Evolutionary conservation across 2,329 filamentous ascomycete genomes (phyloP).

Genomic region (Colletotrichum zoysiae): DNA sequence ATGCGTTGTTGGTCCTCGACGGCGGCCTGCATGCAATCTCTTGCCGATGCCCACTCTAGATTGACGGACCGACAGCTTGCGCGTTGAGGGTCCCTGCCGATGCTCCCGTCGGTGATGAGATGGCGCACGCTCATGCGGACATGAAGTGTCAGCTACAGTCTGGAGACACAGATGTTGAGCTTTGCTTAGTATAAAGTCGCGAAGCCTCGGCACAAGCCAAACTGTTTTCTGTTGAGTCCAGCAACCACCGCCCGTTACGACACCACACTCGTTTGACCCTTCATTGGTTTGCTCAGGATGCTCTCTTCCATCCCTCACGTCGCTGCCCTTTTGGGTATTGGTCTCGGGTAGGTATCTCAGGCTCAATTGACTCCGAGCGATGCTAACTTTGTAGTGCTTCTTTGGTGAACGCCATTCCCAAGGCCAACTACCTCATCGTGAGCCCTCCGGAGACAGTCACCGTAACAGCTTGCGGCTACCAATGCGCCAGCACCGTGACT

Average conservation of each 20-base stretch:
- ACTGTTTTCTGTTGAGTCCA: neutral
- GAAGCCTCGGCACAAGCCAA: constrained; percentile 27
- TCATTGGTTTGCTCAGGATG: constrained; percentile 38
- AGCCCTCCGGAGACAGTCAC: constrained; percentile 35
- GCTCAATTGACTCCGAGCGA: neutral
- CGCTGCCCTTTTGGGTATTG: constrained; percentile 47
- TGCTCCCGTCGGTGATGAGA: constrained; percentile 12
- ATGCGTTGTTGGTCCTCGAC: constrained; percentile 19
- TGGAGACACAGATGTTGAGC: constrained; percentile 45
- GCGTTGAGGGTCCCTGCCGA: constrained; percentile 9
- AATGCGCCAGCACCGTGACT: constrained; percentile 45
- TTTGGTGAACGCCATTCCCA: constrained; percentile 44
- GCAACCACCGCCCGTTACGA: constrained; percentile 18
- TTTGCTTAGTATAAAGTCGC: constrained; percentile 30
- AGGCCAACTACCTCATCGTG: constrained; percentile 29
- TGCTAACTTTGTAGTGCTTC: constrained; percentile 43
- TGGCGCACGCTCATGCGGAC: neutral
- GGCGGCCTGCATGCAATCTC: constrained; percentile 27
- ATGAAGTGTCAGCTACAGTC: constrained; percentile 4
- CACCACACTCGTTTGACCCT: constrained; percentile 45
- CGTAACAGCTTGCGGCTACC: constrained; percentile 28
- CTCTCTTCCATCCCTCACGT: constrained; percentile 45
- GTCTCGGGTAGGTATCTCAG: constrained; percentile 45
- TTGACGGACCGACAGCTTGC: neutral
- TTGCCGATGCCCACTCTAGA: constrained; percentile 22